Evolutionary conservation across 202 grass and related monocot genomes (phyloP), one percentile per base, ranked within the genome.

Genomic region (Sporobolus alterniflorus): DNA sequence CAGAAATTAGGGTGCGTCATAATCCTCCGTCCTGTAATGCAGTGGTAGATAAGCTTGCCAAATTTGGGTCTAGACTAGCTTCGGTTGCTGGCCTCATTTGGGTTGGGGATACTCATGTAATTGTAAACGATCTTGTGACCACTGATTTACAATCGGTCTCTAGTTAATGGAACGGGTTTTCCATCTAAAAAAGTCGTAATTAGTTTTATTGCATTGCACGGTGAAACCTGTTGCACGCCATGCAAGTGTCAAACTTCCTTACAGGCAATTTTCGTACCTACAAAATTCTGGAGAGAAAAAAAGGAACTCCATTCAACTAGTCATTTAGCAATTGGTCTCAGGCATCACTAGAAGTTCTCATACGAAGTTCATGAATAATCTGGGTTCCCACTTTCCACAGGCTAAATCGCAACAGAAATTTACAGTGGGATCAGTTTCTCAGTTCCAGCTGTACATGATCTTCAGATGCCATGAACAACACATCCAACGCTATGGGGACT

Each of bases 361-460:
- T 59, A 59, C 11, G 55, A 26, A 59, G 31, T 46, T 84, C 54
- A 75, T 71, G 63, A 74, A 80, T 74, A 82, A 56, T 65, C 28
- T 17, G 24, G 55, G 46, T 74, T 64, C 69, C 64, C 3, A 56
- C 41, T 80, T 87, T 87, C 18, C 39, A 60, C 63, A 42, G 69
- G 70, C 89, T 75, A 67, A 80, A 49, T 30, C 42, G 33, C 14
- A 26, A 50, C 3, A 83, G 36, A 69, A 79, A 71, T 87, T 71
- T 84, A 83, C 75, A 63, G 40, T 43, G 70, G 64, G 76, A 84
- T 87, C 75, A 52, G 24, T 76, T 80, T 52, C 72, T 87, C 14
- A 87, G 89, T 76, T 83, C 69, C 80, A 67, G 29, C 74, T 84
- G 39, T 87, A 76, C 88, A 87, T 21, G 54, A 73, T 78, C 79